Conservation (phyloP, 2,329 filamentous ascomycete genomes). For the Diplodia mutila region DNA sequence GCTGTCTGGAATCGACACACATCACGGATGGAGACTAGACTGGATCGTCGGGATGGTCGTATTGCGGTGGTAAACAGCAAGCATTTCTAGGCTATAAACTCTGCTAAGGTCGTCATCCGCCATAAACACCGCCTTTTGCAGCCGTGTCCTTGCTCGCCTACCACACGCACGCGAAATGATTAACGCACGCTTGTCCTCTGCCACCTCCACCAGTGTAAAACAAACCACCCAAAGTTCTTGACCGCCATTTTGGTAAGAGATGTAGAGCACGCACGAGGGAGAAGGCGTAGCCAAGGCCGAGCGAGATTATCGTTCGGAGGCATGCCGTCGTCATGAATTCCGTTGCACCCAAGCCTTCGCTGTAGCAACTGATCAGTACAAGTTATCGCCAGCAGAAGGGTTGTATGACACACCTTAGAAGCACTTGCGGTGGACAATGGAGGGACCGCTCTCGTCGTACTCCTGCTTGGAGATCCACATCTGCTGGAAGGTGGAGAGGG, state of each 20-base stretch:
- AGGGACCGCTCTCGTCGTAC: constrained; percentile 99
- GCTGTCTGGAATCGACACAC: neutral
- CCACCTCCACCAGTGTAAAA: constrained; percentile 24
- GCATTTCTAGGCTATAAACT: constrained; percentile 25
- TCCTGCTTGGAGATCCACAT: constrained; percentile 99
- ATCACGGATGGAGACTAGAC: neutral
- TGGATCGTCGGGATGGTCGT: constrained; percentile 10
- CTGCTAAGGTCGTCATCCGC: constrained; percentile 23
- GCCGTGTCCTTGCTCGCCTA: constrained; percentile 20
- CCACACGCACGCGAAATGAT: constrained; percentile 23
- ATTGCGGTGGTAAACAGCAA: constrained; percentile 25
- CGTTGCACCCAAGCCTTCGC: constrained; percentile 31
- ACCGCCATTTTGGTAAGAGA: constrained; percentile 26
- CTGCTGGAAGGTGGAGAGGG: constrained; percentile 99
- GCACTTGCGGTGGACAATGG: constrained; percentile 99
- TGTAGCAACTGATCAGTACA: constrained; percentile 29
- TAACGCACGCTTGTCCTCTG: constrained; percentile 24
- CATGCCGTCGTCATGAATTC: constrained; percentile 23
- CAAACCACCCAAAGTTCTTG: constrained; percentile 25
- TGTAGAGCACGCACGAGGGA: constrained; percentile 26
- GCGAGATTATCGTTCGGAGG: constrained; percentile 19
- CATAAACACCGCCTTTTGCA: constrained; percentile 22
- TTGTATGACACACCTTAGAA: constrained; percentile 75
- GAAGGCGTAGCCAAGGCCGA: constrained; percentile 21
- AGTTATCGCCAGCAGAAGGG: neutral